phyloP scores from a whole-genome alignment of 306 rosid genomes.

The Phaseolus lunatus region DNA sequence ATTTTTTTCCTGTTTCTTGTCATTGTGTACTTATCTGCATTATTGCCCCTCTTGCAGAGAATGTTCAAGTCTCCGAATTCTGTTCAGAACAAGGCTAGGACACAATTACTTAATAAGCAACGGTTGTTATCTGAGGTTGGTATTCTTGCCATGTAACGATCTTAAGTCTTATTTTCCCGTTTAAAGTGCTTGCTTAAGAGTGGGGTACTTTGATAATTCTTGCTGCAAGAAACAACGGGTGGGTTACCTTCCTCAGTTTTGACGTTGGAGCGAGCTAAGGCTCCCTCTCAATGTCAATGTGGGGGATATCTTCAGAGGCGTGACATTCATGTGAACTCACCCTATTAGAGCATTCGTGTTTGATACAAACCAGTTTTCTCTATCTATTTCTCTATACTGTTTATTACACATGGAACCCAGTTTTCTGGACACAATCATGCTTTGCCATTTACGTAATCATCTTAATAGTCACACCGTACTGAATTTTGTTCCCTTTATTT shows the following conservation, averaged over 20 bases:
- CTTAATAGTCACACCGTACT: background rate
- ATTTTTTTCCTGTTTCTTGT: background rate
- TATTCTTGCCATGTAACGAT: constrained; percentile 8
- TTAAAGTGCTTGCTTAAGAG: constrained; percentile 6
- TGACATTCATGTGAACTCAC: background rate
- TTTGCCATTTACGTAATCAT: background rate
- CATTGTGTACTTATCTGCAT: background rate
- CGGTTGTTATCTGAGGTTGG: constrained; percentile 80
- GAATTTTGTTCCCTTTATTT: background rate
- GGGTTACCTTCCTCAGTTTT: background rate
- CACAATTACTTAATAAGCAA: constrained; percentile 81
- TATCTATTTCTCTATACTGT: background rate
- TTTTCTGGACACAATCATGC: background rate
- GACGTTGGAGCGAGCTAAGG: background rate
- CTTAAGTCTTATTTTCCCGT: constrained; percentile 13
- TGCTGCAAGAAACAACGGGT: background rate
- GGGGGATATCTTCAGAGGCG: background rate
- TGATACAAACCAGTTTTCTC: background rate
- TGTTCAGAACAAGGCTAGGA: constrained; percentile 79
- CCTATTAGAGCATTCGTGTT: background rate
- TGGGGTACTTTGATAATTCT: background rate
- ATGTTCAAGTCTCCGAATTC: constrained; percentile 90
- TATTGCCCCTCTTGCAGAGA: constrained; percentile 60
- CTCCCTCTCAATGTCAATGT: constrained; percentile 1
- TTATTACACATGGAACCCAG: background rate